phyloP scores from a whole-genome alignment of 2,329 filamentous ascomycete genomes.

The Harringtonia lauricola region DNA sequence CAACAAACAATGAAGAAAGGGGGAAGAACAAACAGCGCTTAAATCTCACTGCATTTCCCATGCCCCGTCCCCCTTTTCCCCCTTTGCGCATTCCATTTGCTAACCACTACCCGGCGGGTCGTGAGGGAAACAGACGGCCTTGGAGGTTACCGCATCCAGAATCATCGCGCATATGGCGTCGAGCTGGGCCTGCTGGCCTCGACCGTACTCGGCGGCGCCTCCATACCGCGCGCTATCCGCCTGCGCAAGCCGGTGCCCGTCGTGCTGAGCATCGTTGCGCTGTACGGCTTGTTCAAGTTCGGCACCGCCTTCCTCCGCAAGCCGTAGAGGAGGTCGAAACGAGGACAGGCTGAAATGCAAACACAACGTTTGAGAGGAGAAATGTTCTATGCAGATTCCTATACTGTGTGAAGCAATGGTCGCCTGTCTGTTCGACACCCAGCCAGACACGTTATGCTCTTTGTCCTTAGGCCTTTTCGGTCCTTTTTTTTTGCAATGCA shows the following conservation, averaged over 20 bases:
- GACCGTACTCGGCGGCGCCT: slow-evolving; percentile 69
- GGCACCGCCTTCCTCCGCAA: slow-evolving; percentile 52
- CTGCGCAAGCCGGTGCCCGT: slow-evolving; percentile 75
- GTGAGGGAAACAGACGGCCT: slow-evolving; percentile 54
- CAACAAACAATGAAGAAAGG: background rate
- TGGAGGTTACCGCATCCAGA: slow-evolving; percentile 70
- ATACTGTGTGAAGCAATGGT: background rate
- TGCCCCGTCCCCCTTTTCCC: background rate
- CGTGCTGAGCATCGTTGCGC: slow-evolving; percentile 65
- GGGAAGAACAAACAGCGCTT: too few relatives aligned
- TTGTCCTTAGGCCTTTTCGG: too few relatives aligned
- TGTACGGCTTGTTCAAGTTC: slow-evolving; percentile 70
- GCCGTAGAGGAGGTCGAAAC: slow-evolving; percentile 16
- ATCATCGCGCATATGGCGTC: slow-evolving; percentile 66
- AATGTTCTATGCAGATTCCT: background rate
- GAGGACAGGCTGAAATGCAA: background rate
- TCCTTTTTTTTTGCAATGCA: too few relatives aligned
- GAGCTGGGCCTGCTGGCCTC: slow-evolving; percentile 86
- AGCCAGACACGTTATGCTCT: too few relatives aligned
- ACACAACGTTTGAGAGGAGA: background rate
- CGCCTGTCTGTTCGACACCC: too few relatives aligned
- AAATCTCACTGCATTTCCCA: background rate
- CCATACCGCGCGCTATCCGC: slow-evolving; percentile 77
- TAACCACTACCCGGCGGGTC: background rate
- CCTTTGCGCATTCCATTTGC: background rate